Evolutionary conservation across 495 filamentous ascomycete species (phyloP), one percentile per base, ranked within the genome.

Genomic region (Rhypophila decipiens): DNA sequence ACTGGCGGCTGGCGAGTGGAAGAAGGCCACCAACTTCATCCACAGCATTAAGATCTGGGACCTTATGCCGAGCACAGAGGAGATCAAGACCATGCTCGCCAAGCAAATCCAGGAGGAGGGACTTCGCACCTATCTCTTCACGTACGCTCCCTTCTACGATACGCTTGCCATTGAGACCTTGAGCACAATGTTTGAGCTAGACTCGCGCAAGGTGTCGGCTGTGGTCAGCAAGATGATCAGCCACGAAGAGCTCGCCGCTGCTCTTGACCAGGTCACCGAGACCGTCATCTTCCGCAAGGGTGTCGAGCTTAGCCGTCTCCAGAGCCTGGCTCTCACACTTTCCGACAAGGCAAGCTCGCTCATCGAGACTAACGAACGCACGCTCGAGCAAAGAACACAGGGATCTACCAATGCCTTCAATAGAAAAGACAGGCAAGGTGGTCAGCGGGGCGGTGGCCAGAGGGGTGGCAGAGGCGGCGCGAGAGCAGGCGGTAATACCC

Each of bases 11-110:
- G 93, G 93, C 29, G 93, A 98, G 63, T 98, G 94, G 94, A 95
- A 96, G 80, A 94, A 91, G 73, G 83, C 89, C 19, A 88, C 84
- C 13, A 77, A 86, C 43, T 90, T 95, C 71, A 86, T 97, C 61
- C 87, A 90, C 70, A 84, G 83, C 44, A 98, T 98, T 75, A 97
- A 97, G 80, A 97, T 97, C 65, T 98, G 93, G 93, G 93, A 98
- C 24, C 75, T 99, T 51, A 93, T 99, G 80, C 81, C 90, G 48
- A 76, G 86, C 56, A 82, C 88, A 24, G 84, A 87, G 21, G 85
- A 87, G 66, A 90, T 96, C 73, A 97, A 97, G 83, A 71, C 78
- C 44, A 96, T 97, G 91, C 84, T 99, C 23, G 85, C 89, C 23
- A 87, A 87, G 63, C 93, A 97, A 73, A 95, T 96, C 54, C 94